phyloP scores from a whole-genome alignment of 225 moss, liverwort and hornwort species.

The Neckera pumila region DNA sequence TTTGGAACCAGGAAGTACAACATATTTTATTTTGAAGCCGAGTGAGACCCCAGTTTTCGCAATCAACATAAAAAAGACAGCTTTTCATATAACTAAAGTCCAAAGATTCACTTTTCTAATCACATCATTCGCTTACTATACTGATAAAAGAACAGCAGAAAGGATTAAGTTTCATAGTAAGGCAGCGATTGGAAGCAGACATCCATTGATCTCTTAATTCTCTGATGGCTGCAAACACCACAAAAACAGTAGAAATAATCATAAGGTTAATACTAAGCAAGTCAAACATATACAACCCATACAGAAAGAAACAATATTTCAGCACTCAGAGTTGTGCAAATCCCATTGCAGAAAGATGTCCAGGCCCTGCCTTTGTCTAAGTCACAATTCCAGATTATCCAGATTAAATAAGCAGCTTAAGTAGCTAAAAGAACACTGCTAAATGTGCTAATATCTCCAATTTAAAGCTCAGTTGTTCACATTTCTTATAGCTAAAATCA shows the following conservation, averaged over 20 bases:
- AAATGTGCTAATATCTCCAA: not conserved
- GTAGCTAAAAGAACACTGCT: not conserved
- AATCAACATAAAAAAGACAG: not conserved
- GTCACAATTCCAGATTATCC: not conserved
- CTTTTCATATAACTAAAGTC: not conserved
- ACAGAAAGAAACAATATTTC: no score
- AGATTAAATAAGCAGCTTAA: not conserved
- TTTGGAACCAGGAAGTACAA: not conserved
- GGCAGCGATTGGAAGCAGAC: not conserved
- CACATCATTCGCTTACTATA: not conserved
- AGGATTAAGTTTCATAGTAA: not conserved
- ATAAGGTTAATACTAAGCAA: not conserved
- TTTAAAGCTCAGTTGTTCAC: not conserved
- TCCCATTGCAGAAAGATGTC: not conserved
- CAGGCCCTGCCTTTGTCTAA: not conserved
- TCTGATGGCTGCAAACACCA: constrained; percentile 16
- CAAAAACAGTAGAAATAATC: not conserved
- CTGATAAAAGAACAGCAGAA: not conserved
- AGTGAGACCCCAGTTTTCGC: not conserved
- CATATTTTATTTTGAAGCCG: not conserved
- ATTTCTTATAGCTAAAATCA: not conserved
- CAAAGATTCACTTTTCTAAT: not conserved
- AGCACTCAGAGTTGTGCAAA: not conserved
- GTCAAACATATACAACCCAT: not conserved
- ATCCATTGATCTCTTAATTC: not conserved